Base-by-base conservation (phyloP, 2,329 filamentous ascomycete species). In the Penicillium sp. region DNA sequence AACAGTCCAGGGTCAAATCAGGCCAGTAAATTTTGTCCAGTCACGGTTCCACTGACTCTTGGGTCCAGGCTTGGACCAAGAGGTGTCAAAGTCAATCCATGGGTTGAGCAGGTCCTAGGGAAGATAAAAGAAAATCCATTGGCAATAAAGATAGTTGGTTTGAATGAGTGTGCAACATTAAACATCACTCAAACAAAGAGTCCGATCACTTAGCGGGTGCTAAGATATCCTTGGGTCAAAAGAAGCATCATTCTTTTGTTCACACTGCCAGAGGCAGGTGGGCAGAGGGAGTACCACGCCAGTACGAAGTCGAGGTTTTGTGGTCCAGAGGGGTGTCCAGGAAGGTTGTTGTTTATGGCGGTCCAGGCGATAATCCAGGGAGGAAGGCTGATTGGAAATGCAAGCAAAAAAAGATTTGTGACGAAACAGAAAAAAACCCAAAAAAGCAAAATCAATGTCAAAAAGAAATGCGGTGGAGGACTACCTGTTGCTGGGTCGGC, bases 401-500 rank as follows among this genome's bases (percentile, higher is more conserved):
- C 42, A 49, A 40, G 50, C 47, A 50, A 51, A 56, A 39, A 54
- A 52, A 18, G 18, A 5, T 32, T 32, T 7, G 3, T 11, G 11
- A 11, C 29, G 4, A 32, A 53, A 55, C 52, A 53, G 51, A 54
- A 55, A 54, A 54, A 45, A 53, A 48, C 37, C 39, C 60, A 50
- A 52, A 42, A 44, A 29, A 25, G n/a, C n/a, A n/a, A 49, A 62
- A 61, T 54, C 55, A 60, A 6, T 35, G 29, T 33, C 7, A 32
- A 11, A 35, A 43, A 43, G 40, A 65, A 67, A 60, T 55, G 58
- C 62, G 56, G 61, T 60, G 67, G 67, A 11, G 64, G 58, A 63
- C 70, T 73, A 73, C 70, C 70, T 73, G 66, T 63, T 65, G 59
- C 11, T 63, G 48, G 54, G 58, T 53, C 52, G 57, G 53, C 56